Base-by-base conservation (phyloP, 169 alveolate genomes). In the Plasmodium inui region DNA sequence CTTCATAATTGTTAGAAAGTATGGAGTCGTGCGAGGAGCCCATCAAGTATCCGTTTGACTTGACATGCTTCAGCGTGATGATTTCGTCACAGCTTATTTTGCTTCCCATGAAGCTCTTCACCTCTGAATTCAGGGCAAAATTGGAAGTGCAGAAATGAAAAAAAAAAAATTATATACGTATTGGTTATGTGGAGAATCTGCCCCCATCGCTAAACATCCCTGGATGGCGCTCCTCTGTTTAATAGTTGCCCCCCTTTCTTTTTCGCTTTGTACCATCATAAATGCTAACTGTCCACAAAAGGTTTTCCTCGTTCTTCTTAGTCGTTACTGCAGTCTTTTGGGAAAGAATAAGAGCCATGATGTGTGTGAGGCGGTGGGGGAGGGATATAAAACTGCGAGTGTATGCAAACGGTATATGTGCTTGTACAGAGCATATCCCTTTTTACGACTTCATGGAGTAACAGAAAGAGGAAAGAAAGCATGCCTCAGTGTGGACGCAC, bases 41-140 rank as follows among this genome's bases (percentile, higher is more conserved):
- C 67, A 46, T 55, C 81, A 86, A 78, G 67, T 86, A 86, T 32
- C 88, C 93, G 70, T 86, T 86, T 22, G 93, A 86, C 37, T 74
- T 86, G 26, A 86, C 88, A 78, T 86, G 93, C 82, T 86, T 86
- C 70, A 86, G 71, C 22, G 88, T 76, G 12, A 86, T 70, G 71
- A 86, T 78, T 86, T 86, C 93, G 46, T 86, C 88, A 22, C 93
- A 86, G 14, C 22, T 53, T 86, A 86, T 86, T 86, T 86, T 86
- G 44, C 55, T 71, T 37, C 93, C 93, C 7, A 82, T 76, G 32
- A 76, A 19, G 70, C 93, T 86, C 80, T 86, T 86, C 17, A 39
- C 76, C 37, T 86, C 93, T 86, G 46, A 3, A 50, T 34, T 17
- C 50, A 12, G 73, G 73, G 17, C 6, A 32, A 37, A 61, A 55